Evolutionary conservation across 1,139 yeast genomes (phyloP), one percentile per base, ranked within the genome.

Genomic region (Magnusiomyces starmeri): DNA sequence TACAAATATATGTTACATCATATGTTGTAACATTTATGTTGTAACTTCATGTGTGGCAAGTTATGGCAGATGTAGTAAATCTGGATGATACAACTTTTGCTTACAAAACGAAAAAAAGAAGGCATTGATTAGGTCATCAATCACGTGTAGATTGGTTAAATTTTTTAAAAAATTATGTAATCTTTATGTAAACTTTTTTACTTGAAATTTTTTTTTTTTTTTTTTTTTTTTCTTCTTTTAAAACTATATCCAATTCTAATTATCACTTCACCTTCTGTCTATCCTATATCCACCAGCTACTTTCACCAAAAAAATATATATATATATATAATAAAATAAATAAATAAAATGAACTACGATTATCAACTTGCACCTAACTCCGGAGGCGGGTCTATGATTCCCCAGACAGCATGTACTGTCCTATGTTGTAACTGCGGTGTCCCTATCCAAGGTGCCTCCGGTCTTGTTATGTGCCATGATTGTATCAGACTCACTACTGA

Each of bases 371-470:
- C 47, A 3, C 47, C 47, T 14, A 32, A 21, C 14, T 44, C 47
- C 3, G 47, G 47, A 3, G 55, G 55, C 14, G 54, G 56, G 29
- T 22, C 52, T 22, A 27, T 55, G 39, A 49, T 50, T 55, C 65
- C 39, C 78, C 75, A 29, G 89, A 94, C 45, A 2, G 54, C 54
- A 4, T 49, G 52, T 34, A 92, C 97, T 1, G 95, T 94, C 56
- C 78, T 92, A 56, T 92, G 99, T 75, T 89, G 96, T 72, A 88
- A 87, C 83, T 92, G 99, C 83, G 97, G 98, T 70, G 87, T 86
- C 54, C 97, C 98, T 48, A 87, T 94, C 81, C 97, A 92, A 66
- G 97, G 97, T 46, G 86, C 96, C 32, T 75, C 80, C 29, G 97
- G 98, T 29, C 74, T 90, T 58, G 96, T 89, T 29, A 89, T 92